Evolutionary conservation across 805 yeast species (phyloP).

Genomic region (Cephaloascus fragrans): DNA sequence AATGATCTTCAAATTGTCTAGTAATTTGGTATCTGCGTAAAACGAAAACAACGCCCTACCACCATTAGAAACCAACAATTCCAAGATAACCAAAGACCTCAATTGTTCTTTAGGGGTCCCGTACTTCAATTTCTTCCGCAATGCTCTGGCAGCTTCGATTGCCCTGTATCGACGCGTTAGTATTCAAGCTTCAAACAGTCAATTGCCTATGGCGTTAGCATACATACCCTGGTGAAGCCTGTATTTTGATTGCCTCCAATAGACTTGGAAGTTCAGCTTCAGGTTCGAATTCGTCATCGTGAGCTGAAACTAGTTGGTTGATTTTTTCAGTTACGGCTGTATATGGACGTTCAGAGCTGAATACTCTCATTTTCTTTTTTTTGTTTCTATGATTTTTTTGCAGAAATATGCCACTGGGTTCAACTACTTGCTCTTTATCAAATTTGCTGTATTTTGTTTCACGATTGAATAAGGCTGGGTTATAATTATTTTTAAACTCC

Average conservation of each 20-base stretch:
- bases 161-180: slow-evolving; percentile 12
- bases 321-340: slow-evolving; percentile 62
- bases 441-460: no score
- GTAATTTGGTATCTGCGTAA: slow-evolving; percentile 59
- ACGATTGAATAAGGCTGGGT: no score
- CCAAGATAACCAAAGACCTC: slow-evolving; percentile 44
- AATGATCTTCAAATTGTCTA: slow-evolving; percentile 51
- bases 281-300: slow-evolving; percentile 12
- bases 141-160: slow-evolving; percentile 81
- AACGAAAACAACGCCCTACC: slow-evolving; percentile 30
- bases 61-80: slow-evolving; percentile 30
- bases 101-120: slow-evolving; percentile 60
- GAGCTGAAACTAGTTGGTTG: slow-evolving; percentile 30
- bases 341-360: slow-evolving; percentile 46
- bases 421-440: no score
- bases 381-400: not conserved
- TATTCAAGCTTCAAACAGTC: no score
- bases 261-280: slow-evolving; percentile 23
- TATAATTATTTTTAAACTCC: no score
- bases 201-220: no score
- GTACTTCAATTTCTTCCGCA: slow-evolving; percentile 81
- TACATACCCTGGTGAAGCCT: no score
- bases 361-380: slow-evolving; percentile 35
- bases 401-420: no score
- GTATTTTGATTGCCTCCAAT: slow-evolving; percentile 30